Percentiles rank a stretch among this genome's conserved stretches.
Conservation (phyloP, 1,139 yeast species). For the Blastobotrys persicus region DNA sequence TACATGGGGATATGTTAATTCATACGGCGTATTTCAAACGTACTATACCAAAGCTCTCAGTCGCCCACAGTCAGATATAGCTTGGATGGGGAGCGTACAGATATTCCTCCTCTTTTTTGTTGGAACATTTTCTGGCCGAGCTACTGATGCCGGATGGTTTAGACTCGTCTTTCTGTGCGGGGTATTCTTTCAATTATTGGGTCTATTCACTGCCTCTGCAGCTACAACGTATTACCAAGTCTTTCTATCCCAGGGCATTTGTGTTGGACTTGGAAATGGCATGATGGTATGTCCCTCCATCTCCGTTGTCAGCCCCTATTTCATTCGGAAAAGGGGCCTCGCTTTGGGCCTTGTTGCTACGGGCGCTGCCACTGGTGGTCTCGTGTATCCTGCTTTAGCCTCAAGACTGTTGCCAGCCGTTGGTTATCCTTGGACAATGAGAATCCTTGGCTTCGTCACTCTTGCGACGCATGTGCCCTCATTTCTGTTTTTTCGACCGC, state of each 20-base stretch:
- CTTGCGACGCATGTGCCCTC: conserved; percentile 28
- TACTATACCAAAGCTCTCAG: conserved; percentile 52
- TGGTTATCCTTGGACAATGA: conserved; percentile 7
- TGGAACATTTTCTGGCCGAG: conserved; percentile 44
- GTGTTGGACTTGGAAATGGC: conserved; percentile 11
- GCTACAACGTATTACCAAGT: conserved; percentile 53
- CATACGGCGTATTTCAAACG: conserved; percentile 62
- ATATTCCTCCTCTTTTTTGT: conserved; percentile 50
- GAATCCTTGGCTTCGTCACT: conserved; percentile 29
- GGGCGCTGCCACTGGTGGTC: conserved; percentile 10
- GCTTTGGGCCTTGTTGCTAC: conserved; percentile 10
- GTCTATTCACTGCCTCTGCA: conserved; percentile 54
- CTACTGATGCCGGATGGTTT: conserved; percentile 40
- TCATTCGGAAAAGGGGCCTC: conserved; percentile 3
- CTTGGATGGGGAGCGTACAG: conserved; percentile 33
- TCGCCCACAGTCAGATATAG: conserved; percentile 35
- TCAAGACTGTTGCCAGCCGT: conserved; percentile 3
- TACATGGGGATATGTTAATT: conserved; percentile 57
- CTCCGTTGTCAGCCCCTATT: conserved; percentile 10
- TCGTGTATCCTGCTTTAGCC: conserved; percentile 8
- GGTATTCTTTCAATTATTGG: conserved; percentile 40
- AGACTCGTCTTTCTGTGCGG: conserved; percentile 42
- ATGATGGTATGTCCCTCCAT: conserved; percentile 9
- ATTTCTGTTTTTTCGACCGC: conserved; percentile 30
- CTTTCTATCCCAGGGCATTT: conserved; percentile 36